phyloP scores from a whole-genome alignment of 768 basidiomycete species.

The Collybia mongolica region DNA sequence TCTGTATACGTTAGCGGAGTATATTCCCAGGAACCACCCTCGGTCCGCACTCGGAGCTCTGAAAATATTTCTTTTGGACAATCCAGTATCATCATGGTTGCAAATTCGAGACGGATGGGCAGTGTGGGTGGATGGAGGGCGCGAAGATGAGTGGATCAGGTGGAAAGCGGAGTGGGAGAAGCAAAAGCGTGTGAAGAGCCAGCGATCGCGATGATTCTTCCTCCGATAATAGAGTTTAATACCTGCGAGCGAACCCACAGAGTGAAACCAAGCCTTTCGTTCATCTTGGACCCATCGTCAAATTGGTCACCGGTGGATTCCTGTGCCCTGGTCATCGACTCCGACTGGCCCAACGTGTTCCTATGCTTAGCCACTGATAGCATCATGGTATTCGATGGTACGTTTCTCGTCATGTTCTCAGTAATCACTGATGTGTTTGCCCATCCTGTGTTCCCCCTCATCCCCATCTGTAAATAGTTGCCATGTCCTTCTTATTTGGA shows the following conservation, averaged over 20 bases:
- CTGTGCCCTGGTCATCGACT: neutral
- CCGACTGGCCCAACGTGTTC: neutral
- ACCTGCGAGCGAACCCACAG: neutral
- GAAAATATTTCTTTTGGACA: slow-evolving; percentile 48
- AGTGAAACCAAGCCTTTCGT: too few relatives aligned
- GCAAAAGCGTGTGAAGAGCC: slow-evolving; percentile 16
- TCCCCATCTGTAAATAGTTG: neutral
- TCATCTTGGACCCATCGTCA: too few relatives aligned
- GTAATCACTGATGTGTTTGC: neutral
- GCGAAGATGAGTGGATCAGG: slow-evolving; percentile 63
- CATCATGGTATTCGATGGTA: neutral
- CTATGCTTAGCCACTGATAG: neutral
- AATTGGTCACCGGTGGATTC: too few relatives aligned
- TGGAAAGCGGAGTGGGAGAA: slow-evolving; percentile 65
- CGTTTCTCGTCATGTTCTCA: neutral
- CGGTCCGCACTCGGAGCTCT: slow-evolving; percentile 48
- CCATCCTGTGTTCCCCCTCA: neutral
- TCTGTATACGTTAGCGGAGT: slow-evolving; percentile 57
- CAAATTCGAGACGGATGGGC: slow-evolving; percentile 81
- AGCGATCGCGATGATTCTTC: slow-evolving; percentile 16
- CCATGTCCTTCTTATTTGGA: neutral
- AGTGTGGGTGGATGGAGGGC: slow-evolving; percentile 78
- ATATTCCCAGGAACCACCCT: slow-evolving; percentile 56
- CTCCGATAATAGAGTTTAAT: neutral
- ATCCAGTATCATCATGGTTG: slow-evolving; percentile 63